Evolutionary conservation across 192 early-diverging fungal genomes (phyloP), one percentile per base, ranked within the genome.

Genomic region (Kappamyces sp.): DNA sequence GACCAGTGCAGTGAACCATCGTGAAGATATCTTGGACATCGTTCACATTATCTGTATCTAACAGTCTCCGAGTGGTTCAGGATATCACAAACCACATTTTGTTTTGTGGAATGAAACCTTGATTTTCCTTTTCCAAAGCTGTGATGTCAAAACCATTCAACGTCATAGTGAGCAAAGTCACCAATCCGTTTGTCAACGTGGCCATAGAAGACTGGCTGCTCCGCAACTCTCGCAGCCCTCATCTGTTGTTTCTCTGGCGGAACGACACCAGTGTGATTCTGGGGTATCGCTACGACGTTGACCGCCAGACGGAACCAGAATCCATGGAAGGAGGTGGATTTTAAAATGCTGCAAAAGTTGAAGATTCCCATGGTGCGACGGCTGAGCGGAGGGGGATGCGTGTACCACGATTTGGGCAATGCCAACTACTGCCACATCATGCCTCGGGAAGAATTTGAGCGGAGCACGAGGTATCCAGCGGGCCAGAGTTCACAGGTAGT

Each of bases 251-350:
- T 52, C 81, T 99, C 33, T 99, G 88, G 80, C 84, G 92, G 47
- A 99, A 97, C 72, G 68, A 66, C 9, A 74, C 80, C 41, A 89
- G 89, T 53, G 88, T 97, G 1, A 88, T 99, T 36, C 83, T 99
- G 66, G 96, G 96, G 3, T 50, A 30, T 59, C 38, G 35, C 42
- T 47, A 1, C 0, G 5, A 29, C 29, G 11, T 35, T 32, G n/a
- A 32, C n/a, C 7, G 30, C 22, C 35, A 1, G 14, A n/a, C n/a
- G n/a, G n/a, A n/a, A n/a, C 2, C 72, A 91, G 84, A 99, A 99
- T 57, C 92, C 94, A 11, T 99, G 88, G 84, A 91, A 91, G 65
- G 94, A 99, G 65, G 91, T 90, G 71, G 86, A 95, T 64, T 62
- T 95, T 60, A 65, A 62, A 43, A 67, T 84, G 53, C 73, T 96